Evolutionary conservation across 1,284 basidiomycete species (phyloP).

Genomic region (Ustilago trichophora): DNA sequence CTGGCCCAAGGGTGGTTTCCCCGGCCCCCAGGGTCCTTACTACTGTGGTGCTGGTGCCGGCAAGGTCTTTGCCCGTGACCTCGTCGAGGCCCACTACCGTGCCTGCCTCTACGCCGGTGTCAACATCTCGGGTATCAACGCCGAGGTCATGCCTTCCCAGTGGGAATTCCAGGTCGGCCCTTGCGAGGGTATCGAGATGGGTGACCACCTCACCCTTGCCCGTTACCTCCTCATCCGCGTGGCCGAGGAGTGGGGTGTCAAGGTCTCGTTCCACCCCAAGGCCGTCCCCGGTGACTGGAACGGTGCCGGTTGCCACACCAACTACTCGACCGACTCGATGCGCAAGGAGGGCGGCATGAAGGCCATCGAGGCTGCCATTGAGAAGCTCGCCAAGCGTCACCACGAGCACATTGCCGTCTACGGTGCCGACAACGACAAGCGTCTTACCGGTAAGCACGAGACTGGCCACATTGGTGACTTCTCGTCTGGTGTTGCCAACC

Average conservation of each 20-base stretch:
- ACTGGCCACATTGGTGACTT: slow-evolving; percentile 94
- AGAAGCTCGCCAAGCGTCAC: slow-evolving; percentile 69
- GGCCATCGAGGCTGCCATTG: slow-evolving; percentile 90
- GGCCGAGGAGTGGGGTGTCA: slow-evolving; percentile 97
- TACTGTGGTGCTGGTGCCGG: slow-evolving; percentile 99
- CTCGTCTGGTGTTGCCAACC: slow-evolving; percentile 95
- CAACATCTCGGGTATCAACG: slow-evolving; percentile 99
- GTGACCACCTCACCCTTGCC: slow-evolving; percentile 74
- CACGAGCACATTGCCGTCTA: slow-evolving; percentile 67
- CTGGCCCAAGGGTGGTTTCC: slow-evolving; percentile 93
- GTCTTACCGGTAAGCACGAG: slow-evolving; percentile 71
- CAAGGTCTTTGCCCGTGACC: slow-evolving; percentile 97
- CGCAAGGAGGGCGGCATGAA: slow-evolving; percentile 77
- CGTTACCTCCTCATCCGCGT: slow-evolving; percentile 65
- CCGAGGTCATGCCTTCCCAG: slow-evolving; percentile 99
- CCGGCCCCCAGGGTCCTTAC: slow-evolving; percentile 98
- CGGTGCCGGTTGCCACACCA: slow-evolving; percentile 84
- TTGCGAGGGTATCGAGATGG: slow-evolving; percentile 96
- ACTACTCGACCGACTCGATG: slow-evolving; percentile 64
- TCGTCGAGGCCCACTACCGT: slow-evolving; percentile 99
- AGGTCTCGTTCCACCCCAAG: slow-evolving; percentile 97
- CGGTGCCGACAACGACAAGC: slow-evolving; percentile 66
- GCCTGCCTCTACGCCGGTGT: slow-evolving; percentile 93
- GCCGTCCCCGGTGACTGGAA: slow-evolving; percentile 99
- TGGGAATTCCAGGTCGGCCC: slow-evolving; percentile 99